These are phyloP conservation scores for Pyrenochaeta sp. DNA, from an alignment of 2,329 filamentous ascomycete species.

Conservation along the genomic window DNA sequence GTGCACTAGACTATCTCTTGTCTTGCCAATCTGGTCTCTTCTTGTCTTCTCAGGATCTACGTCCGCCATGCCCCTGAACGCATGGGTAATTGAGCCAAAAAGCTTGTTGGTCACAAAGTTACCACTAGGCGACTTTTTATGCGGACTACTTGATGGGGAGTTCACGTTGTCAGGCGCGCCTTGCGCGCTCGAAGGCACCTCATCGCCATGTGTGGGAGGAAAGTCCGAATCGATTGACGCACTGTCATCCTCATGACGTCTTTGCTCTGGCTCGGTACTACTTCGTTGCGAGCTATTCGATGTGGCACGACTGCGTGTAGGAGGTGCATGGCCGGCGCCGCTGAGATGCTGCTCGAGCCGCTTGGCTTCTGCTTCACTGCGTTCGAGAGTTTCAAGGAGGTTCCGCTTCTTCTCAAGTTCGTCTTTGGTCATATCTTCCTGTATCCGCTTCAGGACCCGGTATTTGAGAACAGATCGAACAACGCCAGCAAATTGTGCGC, in stretches of 20 bases:
- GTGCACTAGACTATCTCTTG: slow-evolving; percentile 80
- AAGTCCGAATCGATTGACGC: slow-evolving; percentile 97
- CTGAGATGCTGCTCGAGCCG: slow-evolving; percentile 93
- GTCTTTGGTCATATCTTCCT: slow-evolving; percentile 96
- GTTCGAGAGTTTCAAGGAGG: slow-evolving; percentile 87
- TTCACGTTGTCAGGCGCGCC: slow-evolving; percentile 62
- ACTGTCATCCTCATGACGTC: slow-evolving; percentile 72
- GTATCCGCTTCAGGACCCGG: slow-evolving; percentile 89
- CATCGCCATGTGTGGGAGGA: slow-evolving; percentile 82
- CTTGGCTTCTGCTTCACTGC: slow-evolving; percentile 89
- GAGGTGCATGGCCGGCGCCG: slow-evolving; percentile 69
- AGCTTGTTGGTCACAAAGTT: slow-evolving; percentile 89
- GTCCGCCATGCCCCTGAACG: slow-evolving; percentile 94
- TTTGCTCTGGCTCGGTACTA: slow-evolving; percentile 35
- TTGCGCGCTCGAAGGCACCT: slow-evolving; percentile 71
- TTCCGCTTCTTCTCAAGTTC: slow-evolving; percentile 87
- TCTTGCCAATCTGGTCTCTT: slow-evolving; percentile 94
- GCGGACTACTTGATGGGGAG: slow-evolving; percentile 51
- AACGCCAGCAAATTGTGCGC: slow-evolving; percentile 94
- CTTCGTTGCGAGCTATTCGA: slow-evolving; percentile 61
- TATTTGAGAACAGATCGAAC: slow-evolving; percentile 90
- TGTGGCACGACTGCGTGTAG: slow-evolving; percentile 73
- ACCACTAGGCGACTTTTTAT: slow-evolving; percentile 84
- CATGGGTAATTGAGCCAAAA: slow-evolving; percentile 93
- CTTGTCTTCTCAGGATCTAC: slow-evolving; percentile 93